A percentile compares a stretch with the other conserved stretches of the same genome.
Conservation (phyloP, 495 filamentous ascomycete genomes). For the Penicillium angulare region DNA sequence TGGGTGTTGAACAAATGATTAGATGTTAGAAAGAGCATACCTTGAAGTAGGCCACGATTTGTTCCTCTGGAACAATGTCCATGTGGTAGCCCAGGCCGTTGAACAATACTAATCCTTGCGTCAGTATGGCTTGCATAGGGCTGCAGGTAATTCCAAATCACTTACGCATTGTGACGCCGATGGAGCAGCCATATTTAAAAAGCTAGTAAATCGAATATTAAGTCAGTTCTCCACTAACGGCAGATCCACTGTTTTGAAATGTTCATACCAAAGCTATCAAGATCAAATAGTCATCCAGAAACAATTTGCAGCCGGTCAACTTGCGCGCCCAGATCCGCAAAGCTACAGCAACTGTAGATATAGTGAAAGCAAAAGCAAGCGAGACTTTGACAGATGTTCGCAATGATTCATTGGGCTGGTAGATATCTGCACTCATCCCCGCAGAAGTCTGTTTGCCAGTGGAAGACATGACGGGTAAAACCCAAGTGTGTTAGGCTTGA, state of each 20-base stretch:
- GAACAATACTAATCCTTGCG: slow-evolving; percentile 22
- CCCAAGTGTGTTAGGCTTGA: background rate
- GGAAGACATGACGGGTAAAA: slow-evolving; percentile 15
- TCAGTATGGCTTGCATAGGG: background rate
- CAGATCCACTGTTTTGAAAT: background rate
- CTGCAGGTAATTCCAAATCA: slow-evolving; percentile 4
- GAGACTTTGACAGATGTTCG: slow-evolving; percentile 27
- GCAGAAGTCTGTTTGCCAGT: slow-evolving; percentile 13
- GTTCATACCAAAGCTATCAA: slow-evolving; percentile 29
- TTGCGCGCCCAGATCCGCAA: slow-evolving; percentile 28
- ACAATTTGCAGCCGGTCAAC: slow-evolving; percentile 24
- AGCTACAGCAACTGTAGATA: slow-evolving; percentile 29
- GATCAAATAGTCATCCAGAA: slow-evolving; percentile 41
- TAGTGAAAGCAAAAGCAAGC: slow-evolving; percentile 27
- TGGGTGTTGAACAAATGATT: no score
- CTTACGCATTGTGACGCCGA: slow-evolving; percentile 28
- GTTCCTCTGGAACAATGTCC: slow-evolving; percentile 27
- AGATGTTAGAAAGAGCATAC: slow-evolving; percentile 10
- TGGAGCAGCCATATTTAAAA: slow-evolving; percentile 37
- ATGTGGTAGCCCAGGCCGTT: slow-evolving; percentile 37
- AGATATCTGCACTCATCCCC: slow-evolving; percentile 19
- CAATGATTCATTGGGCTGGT: slow-evolving; percentile 25
- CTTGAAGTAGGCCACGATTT: slow-evolving; percentile 28
- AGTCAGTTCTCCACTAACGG: background rate
- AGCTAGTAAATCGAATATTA: slow-evolving; percentile 10